These are phyloP conservation scores for Alloteropsis semialata DNA, from an alignment of 176 grass and related monocot genomes.

Conservation along the genomic window DNA sequence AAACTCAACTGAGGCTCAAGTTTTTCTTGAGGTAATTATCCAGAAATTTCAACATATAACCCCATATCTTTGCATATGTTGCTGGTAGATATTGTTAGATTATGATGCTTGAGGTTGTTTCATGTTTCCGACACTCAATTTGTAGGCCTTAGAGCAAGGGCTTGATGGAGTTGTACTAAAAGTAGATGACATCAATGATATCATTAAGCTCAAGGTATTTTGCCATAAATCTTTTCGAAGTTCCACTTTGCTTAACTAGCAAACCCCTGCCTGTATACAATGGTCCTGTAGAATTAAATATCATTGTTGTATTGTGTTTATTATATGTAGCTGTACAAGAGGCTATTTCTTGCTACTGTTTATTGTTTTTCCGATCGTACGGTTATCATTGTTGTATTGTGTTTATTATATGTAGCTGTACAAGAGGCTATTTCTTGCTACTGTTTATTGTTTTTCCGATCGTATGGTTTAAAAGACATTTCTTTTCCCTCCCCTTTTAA, in stretches of 20 bases:
- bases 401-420: background rate
- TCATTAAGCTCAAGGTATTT: conserved; percentile 88
- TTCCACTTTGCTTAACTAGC: conserved; percentile 4
- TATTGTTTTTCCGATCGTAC: background rate
- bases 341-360: background rate
- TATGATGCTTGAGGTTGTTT: background rate
- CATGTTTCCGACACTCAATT: conserved; percentile 1
- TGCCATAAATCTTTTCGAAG: background rate
- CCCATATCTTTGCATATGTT: background rate
- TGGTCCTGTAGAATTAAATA: background rate
- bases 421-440: background rate
- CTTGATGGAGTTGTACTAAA: conserved; percentile 89
- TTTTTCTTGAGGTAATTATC: conserved; percentile 85
- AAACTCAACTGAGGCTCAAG: conserved; percentile 78
- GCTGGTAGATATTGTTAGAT: background rate
- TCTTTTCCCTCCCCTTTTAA: conserved; percentile 33
- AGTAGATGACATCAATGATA: conserved; percentile 70
- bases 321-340: background rate
- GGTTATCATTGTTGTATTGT: background rate
- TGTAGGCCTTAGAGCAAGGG: conserved; percentile 91
- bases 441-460: background rate
- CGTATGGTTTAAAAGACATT: conserved; percentile 16
- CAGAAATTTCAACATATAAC: background rate
- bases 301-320: background rate
- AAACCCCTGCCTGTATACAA: background rate